A percentile compares a stretch with the other conserved stretches of the same genome.
Evolutionary conservation across 2,329 filamentous ascomycete genomes (phyloP).

Genomic region (Dactylonectria estremocensis): DNA sequence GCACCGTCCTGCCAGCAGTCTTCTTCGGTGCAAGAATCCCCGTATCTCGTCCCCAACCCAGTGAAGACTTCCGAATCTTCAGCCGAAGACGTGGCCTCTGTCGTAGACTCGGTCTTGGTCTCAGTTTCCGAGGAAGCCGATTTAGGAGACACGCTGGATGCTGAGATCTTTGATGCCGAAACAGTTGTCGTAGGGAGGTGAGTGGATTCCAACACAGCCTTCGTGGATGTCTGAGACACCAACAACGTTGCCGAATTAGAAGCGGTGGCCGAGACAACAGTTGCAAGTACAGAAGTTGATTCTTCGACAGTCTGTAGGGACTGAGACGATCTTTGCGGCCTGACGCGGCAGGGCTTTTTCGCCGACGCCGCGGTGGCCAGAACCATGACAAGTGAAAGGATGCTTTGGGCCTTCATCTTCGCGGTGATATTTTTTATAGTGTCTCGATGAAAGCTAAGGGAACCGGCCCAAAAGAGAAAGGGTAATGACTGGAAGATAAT

Average conservation of each 20-base stretch:
- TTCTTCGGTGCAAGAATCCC: constrained; percentile 10
- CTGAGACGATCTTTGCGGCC: background rate
- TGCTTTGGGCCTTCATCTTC: background rate
- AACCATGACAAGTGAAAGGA: background rate
- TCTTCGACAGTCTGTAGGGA: background rate
- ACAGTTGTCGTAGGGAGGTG: background rate
- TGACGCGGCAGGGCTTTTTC: background rate
- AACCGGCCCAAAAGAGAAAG: background rate
- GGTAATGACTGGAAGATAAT: background rate
- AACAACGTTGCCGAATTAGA: background rate
- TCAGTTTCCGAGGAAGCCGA: background rate
- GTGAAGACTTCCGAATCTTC: constrained; percentile 1
- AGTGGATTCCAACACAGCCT: background rate
- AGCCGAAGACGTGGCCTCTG: background rate
- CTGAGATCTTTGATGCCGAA: background rate
- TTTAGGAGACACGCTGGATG: background rate
- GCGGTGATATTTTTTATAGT: background rate
- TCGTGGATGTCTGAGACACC: background rate
- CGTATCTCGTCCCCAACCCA: constrained; percentile 2
- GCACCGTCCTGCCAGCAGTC: constrained; percentile 17
- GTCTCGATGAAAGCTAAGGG: background rate
- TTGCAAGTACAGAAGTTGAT: background rate
- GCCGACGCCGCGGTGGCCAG: background rate
- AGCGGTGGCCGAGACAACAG: background rate
- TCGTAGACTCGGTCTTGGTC: background rate